Base-by-base conservation (phyloP, 2,329 filamentous ascomycete genomes). In the Arthrobotrys sphaeroides region DNA sequence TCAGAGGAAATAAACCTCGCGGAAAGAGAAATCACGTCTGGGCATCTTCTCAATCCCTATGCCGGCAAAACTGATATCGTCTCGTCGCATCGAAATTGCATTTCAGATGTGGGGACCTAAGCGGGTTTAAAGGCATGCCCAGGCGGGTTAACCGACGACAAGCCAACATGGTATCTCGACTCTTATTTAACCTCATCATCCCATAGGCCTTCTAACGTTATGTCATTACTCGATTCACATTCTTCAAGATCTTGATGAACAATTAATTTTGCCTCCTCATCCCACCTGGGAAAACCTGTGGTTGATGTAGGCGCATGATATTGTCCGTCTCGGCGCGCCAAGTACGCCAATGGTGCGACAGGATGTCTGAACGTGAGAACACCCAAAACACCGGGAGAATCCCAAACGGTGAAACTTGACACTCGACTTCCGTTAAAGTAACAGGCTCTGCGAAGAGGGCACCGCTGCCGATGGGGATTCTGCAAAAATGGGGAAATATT, bases 311-410 rank as follows among this genome's bases (percentile, higher is more conserved):
- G 24, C 24, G 31, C 24, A 16, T 40, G 45, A 28, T 31, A 42
- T 43, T 65, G 61, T 55, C 61, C 61, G 61, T 65, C 61, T 20
- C 33, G 20, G 16, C 33, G 33, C 61, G 61, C 45, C 61, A 65
- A 65, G 61, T 20, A 43, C 43, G 53, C 31, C 47, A 51, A 61
- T 45, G 65, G 65, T 57, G 42, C 53, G 22, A 33, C 61, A 18
- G 31, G 31, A 45, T 70, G 66, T 70, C 55, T 70, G 55, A 62
- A 49, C 28, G 18, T 55, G 55, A 70, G 13, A 13, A 55, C 24
- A 42, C 42, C 42, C 60, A 26, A 55, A 55, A 70, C 66, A 24
- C 33, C 36, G 55, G n/a, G 33, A 51, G 55, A 70, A 49, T 38
- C 31, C 12, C 36, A 24, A 55, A 59, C 42, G 16, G 31, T 49